Evolutionary conservation across 2,329 filamentous ascomycete species (phyloP).

Genomic region (Penicillium sp.): DNA sequence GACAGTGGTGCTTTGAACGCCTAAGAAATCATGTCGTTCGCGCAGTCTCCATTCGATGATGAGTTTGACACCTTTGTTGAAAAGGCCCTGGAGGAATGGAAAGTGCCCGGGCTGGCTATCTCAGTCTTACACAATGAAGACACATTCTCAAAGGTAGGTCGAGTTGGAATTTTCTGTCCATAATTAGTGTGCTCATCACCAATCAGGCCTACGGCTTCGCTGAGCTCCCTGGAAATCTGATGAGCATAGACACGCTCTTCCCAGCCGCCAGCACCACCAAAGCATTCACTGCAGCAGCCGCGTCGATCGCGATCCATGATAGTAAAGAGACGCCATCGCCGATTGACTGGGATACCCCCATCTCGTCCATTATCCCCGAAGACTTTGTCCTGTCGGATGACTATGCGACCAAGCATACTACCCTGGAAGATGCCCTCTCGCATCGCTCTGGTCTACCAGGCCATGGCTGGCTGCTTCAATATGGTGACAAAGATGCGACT

Average conservation of each 20-base stretch:
- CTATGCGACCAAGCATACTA: conserved; percentile 31
- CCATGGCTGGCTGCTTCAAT: conserved; percentile 13
- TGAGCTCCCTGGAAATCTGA: conserved; percentile 25
- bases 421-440: conserved; percentile 38
- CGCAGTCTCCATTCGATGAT: conserved; percentile 14
- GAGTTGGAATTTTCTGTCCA: too few species aligned
- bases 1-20: neutral
- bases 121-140: conserved; percentile 30
- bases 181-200: neutral
- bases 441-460: conserved; percentile 35
- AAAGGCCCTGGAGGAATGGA: conserved; percentile 29
- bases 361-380: conserved; percentile 39
- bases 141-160: conserved; percentile 29
- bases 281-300: conserved; percentile 29
- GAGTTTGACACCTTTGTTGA: conserved; percentile 25
- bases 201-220: conserved; percentile 34
- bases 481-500: conserved; percentile 7
- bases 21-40: neutral
- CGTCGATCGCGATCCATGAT: conserved; percentile 26
- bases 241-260: conserved; percentile 30
- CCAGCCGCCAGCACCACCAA: conserved; percentile 32
- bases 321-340: conserved; percentile 15
- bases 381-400: conserved; percentile 35
- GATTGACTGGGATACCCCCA: conserved; percentile 40
- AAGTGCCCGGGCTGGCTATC: conserved; percentile 34